Percentiles rank a stretch among this genome's conserved stretches.
Evolutionary conservation across 176 grass and related monocot genomes (phyloP).

Genomic region (Carex littledalei): DNA sequence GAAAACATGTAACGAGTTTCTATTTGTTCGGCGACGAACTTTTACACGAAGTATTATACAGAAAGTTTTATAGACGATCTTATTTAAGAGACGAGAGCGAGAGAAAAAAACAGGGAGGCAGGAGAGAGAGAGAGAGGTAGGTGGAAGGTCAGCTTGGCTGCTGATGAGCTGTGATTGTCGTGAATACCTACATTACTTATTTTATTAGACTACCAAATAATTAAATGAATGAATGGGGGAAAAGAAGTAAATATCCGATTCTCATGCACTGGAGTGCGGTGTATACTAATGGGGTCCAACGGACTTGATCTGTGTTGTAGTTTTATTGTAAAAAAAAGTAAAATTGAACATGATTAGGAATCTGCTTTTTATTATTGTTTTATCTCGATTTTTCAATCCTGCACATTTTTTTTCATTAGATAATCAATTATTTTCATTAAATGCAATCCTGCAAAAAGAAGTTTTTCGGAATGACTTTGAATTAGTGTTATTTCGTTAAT

Average conservation of each 20-base stretch:
- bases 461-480: not conserved
- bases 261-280: slow-evolving; percentile 8
- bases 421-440: too few species aligned
- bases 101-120: not conserved
- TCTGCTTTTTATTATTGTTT: not conserved
- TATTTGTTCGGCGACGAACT: not conserved
- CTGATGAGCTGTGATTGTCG: slow-evolving; percentile 25
- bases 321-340: not conserved
- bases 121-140: not conserved
- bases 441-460: too few species aligned
- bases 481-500: not conserved
- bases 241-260: not conserved
- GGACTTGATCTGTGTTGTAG: not conserved
- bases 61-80: not conserved
- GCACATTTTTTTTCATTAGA: too few species aligned
- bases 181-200: slow-evolving; percentile 4
- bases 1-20: not conserved
- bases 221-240: not conserved
- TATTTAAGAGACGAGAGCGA: not conserved
- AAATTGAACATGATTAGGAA: slow-evolving; percentile 9
- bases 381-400: not conserved
- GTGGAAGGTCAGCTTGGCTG: slow-evolving; percentile 25
- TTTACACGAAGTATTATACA: not conserved
- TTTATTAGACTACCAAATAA: slow-evolving; percentile 10
- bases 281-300: not conserved